Percentiles rank a stretch among this genome's conserved stretches.
phyloP scores from a whole-genome alignment of 2,329 filamentous ascomycete species.

The Trichoderma oligosporum region DNA sequence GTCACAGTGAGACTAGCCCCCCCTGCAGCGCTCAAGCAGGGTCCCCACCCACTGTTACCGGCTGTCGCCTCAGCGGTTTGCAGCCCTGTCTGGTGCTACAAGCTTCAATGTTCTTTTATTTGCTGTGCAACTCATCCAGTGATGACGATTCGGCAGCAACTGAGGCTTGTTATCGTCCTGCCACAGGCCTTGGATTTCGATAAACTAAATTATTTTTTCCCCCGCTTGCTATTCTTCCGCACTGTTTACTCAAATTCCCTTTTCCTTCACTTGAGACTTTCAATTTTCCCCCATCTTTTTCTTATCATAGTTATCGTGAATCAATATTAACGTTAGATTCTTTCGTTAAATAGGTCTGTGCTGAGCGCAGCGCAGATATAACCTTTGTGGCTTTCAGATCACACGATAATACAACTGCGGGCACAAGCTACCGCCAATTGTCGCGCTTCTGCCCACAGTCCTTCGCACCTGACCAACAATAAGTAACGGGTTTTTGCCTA shows the following conservation, averaged over 20 bases:
- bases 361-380: slow-evolving; percentile 16
- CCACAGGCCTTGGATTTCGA: not conserved
- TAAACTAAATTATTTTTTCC: not conserved
- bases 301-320: not conserved
- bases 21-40: slow-evolving; percentile 13
- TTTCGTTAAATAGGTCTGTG: slow-evolving; percentile 2
- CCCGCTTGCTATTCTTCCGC: not conserved
- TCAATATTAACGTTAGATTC: not conserved
- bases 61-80: slow-evolving; percentile 5
- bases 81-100: slow-evolving; percentile 11
- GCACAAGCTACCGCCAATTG: slow-evolving; percentile 9
- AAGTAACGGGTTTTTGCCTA: slow-evolving; percentile 50
- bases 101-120: slow-evolving; percentile 10
- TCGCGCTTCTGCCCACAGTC: not conserved
- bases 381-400: not conserved
- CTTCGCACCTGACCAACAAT: slow-evolving; percentile 7
- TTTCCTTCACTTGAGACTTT: not conserved
- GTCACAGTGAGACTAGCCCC: slow-evolving; percentile 15
- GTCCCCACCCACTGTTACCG: slow-evolving; percentile 18
- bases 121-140: slow-evolving; percentile 6
- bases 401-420: not conserved
- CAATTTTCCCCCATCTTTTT: not conserved
- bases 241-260: not conserved
- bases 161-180: not conserved
- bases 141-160: slow-evolving; percentile 13